Conservation (phyloP, 306 rosid species). For the Alnus rubra region DNA sequence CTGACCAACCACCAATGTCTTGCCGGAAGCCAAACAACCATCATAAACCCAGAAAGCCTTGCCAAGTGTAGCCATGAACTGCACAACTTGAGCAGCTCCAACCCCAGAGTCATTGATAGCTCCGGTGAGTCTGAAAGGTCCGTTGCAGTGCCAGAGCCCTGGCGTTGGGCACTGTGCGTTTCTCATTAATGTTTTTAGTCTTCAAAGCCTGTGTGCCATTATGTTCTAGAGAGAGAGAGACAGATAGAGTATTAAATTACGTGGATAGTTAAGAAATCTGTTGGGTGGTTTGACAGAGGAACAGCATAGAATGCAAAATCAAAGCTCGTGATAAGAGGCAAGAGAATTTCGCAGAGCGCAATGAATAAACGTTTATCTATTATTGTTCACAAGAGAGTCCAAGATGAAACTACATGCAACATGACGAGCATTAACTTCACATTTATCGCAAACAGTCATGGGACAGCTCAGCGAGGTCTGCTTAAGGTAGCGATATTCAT, state of each 20-base stretch:
- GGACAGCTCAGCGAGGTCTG: conserved; percentile 35
- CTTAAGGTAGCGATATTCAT: too few relatives aligned
- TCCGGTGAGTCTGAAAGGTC: conserved; percentile 46
- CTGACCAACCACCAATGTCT: not conserved
- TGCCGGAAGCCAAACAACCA: not conserved
- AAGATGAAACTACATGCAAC: conserved; percentile 24
- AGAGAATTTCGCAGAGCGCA: conserved; percentile 20
- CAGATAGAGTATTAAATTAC: not conserved
- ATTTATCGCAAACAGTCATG: conserved; percentile 45
- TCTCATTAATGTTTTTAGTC: conserved; percentile 11
- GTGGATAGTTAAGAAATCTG: conserved; percentile 19
- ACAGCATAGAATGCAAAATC: conserved; percentile 30
- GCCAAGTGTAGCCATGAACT: too few relatives aligned
- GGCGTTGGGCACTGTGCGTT: conserved; percentile 24
- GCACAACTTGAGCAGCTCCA: too few relatives aligned
- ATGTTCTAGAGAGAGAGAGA: not conserved
- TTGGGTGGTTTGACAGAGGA: conserved; percentile 20
- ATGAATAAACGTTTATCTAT: not conserved
- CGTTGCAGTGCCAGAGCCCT: not conserved
- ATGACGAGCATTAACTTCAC: conserved; percentile 20
- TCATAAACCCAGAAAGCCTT: too few relatives aligned
- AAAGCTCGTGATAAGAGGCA: conserved; percentile 48
- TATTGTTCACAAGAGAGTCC: conserved; percentile 16
- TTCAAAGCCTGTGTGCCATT: too few relatives aligned
- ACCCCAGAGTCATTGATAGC: conserved; percentile 39